A percentile compares a stretch with the other conserved stretches of the same genome.
Conservation (phyloP, 305 asterid species). For the Nicotiana rustica region DNA sequence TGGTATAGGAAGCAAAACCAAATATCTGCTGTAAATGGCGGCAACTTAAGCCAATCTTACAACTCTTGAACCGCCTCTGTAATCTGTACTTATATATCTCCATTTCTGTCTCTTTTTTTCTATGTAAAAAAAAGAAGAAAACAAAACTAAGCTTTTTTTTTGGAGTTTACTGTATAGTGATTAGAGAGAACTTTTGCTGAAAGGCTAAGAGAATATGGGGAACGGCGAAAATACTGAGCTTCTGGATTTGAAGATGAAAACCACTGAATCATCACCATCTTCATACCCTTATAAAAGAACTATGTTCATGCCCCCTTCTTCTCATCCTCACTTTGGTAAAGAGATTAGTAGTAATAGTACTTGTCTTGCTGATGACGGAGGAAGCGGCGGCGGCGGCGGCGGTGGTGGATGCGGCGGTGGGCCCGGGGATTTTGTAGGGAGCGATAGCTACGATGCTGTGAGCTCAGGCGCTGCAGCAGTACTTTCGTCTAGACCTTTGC, state of each 20-base stretch:
- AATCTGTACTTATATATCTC: conserved; percentile 16
- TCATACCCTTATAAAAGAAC: conserved; percentile 41
- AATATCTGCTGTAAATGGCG: conserved; percentile 39
- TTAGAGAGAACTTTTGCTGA: neutral
- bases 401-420: conserved; percentile 40
- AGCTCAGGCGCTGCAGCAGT: conserved; percentile 14
- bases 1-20: conserved; percentile 46
- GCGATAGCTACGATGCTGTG: conserved; percentile 41
- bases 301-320: conserved; percentile 37
- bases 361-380: conserved; percentile 36
- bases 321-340: conserved; percentile 33
- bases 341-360: neutral
- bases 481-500: neutral
- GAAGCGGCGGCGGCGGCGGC: conserved; percentile 14
- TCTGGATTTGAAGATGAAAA: conserved; percentile 58
- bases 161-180: neutral
- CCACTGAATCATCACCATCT: conserved; percentile 36
- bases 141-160: neutral
- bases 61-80: conserved; percentile 28
- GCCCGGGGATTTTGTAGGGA: conserved; percentile 35
- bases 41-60: conserved; percentile 39
- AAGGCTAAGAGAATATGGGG: conserved; percentile 20
- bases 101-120: neutral
- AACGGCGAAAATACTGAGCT: conserved; percentile 40
- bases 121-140: neutral